Percentiles rank a stretch among this genome's conserved stretches.
phyloP scores from a whole-genome alignment of 495 filamentous ascomycete genomes.

The Aspergillus steynii region DNA sequence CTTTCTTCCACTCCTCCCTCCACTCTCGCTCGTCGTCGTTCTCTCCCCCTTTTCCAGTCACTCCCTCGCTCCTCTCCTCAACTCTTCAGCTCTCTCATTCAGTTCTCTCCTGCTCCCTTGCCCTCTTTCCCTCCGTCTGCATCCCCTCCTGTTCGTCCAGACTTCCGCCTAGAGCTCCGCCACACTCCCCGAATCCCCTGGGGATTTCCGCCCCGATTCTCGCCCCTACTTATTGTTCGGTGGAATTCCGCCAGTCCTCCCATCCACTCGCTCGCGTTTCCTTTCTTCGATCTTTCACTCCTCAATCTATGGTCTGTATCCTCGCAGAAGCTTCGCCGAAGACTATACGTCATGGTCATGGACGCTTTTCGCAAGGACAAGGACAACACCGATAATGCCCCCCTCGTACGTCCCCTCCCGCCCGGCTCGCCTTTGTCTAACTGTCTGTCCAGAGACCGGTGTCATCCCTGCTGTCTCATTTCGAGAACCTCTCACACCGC shows the following conservation, averaged over 20 bases:
- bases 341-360: constrained; percentile 39
- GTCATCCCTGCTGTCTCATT: constrained; percentile 88
- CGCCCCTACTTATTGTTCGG: background rate
- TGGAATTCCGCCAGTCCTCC: background rate
- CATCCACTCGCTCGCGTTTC: constrained; percentile 3
- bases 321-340: constrained; percentile 22
- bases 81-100: constrained; percentile 10
- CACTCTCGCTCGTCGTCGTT: constrained; percentile 5
- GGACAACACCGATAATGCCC: constrained; percentile 45
- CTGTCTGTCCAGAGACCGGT: constrained; percentile 62
- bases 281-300: background rate
- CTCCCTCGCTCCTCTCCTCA: constrained; percentile 3
- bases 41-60: constrained; percentile 2
- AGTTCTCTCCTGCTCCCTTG: background rate
- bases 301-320: constrained; percentile 33
- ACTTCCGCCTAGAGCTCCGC: constrained; percentile 2
- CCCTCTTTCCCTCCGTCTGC: constrained; percentile 5
- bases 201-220: background rate
- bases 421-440: constrained; percentile 12
- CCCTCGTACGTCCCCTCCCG: constrained; percentile 40
- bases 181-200: constrained; percentile 1
- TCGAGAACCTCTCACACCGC: constrained; percentile 77
- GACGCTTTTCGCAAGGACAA: constrained; percentile 36
- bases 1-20: constrained; percentile 6
- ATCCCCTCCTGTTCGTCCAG: constrained; percentile 7